These are phyloP conservation scores for Paecilomyces niveus DNA, from an alignment of 2,329 filamentous ascomycete genomes.

Conservation along the genomic window DNA sequence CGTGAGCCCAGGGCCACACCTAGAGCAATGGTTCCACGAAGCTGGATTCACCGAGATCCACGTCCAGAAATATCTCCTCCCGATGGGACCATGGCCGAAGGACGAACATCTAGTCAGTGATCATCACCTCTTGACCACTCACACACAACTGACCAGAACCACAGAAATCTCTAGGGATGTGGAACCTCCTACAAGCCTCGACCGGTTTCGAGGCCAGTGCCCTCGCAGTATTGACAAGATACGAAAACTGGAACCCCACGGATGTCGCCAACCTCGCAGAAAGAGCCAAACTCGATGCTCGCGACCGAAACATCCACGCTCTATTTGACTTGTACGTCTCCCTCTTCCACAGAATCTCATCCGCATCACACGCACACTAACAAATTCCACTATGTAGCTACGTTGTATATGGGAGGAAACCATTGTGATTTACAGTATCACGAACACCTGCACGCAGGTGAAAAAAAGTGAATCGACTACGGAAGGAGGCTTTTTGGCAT, in stretches of 20 bases:
- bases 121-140: neutral
- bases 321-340: neutral
- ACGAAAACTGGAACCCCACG: neutral
- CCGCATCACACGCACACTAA: too few species aligned
- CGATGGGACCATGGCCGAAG: neutral
- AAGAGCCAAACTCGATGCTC: neutral
- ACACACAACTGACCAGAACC: neutral
- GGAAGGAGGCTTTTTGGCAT: too few species aligned
- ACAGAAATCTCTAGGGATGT: neutral
- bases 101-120: neutral
- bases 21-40: neutral
- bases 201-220: neutral
- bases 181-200: neutral
- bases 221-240: neutral
- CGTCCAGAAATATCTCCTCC: neutral
- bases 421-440: neutral
- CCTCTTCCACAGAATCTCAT: neutral
- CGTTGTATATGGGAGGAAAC: neutral
- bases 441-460: too few species aligned
- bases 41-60: neutral
- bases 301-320: neutral
- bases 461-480: too few species aligned
- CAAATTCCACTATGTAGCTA: neutral
- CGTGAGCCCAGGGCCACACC: neutral
- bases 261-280: neutral